Evolutionary conservation across 495 filamentous ascomycete genomes (phyloP), one percentile per base, ranked within the genome.

Genomic region (Xylaria grammica): DNA sequence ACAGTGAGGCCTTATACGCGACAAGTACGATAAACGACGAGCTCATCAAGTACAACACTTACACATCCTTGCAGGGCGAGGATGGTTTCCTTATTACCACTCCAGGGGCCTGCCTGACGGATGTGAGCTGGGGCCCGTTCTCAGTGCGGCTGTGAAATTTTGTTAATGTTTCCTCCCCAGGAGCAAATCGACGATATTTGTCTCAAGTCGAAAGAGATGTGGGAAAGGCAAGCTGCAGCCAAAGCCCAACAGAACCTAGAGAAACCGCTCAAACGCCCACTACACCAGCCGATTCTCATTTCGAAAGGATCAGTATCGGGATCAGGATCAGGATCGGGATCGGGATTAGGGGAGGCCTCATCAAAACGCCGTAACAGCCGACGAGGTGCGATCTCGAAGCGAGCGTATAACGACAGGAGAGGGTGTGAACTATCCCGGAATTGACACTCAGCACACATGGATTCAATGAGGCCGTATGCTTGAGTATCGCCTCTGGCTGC

Each of bases 181-280:
- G 82, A 85, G 73, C 83, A 86, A 70, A 86, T 86, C 46, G 81
- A 86, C 62, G 82, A 86, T 68, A 84, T 86, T 27, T 86, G 83
- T 70, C 55, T 77, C 42, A 85, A 85, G 73, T 84, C 82, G 17
- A 83, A 78, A 59, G 79, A 85, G 57, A 77, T 83, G 72, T 85
- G 82, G 82, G 82, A 84, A 67, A 81, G 73, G 67, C 80, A 85
- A 74, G 83, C 83, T n/a, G 82, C 82, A 17, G 82, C 82, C 20
- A 71, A 80, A 51, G 76, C 79, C 44, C 75, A 81, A 57, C 77
- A 75, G 50, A 74, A 76, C 36, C 73, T 79, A 46, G 79, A 79
- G 54, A 84, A 80, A 65, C 70, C 78, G 57, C 72, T 85, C 38
- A 85, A 85, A 68, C 77, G 82, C 36, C 83, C 83, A 24, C 77